phyloP scores from a whole-genome alignment of 331 rosid species.

The Acacia pycnantha region DNA sequence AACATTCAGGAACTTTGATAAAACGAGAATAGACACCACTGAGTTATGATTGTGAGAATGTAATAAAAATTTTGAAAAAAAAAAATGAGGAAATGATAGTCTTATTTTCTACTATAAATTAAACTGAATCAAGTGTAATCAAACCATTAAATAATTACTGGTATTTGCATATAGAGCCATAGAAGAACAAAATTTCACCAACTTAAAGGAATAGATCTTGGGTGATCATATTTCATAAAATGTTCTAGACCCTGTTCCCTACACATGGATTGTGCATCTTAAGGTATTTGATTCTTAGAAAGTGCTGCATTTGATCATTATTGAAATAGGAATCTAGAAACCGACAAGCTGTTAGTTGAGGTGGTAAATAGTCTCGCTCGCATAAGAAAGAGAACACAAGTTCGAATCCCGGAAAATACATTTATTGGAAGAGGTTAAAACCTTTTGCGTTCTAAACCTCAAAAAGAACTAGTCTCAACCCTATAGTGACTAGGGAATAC shows the following conservation, averaged over 20 bases:
- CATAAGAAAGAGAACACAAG: too few species aligned
- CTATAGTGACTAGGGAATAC: too few species aligned
- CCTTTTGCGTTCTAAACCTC: too few species aligned
- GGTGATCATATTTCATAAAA: background rate
- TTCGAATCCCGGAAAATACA: fast-evolving
- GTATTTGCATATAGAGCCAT: background rate
- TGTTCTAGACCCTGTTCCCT: background rate
- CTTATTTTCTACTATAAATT: background rate
- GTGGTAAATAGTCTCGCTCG: too few species aligned
- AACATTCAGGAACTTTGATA: background rate
- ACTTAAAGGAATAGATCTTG: background rate
- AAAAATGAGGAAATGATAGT: background rate
- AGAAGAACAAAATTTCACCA: slow-evolving; percentile 9
- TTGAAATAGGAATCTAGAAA: background rate
- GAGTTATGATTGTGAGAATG: background rate
- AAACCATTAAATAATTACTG: background rate
- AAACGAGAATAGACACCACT: background rate
- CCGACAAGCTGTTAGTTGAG: too few species aligned
- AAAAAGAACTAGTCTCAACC: too few species aligned
- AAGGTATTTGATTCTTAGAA: background rate
- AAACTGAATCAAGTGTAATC: background rate
- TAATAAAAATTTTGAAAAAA: too few species aligned
- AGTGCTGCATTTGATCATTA: background rate
- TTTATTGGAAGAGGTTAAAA: too few species aligned
- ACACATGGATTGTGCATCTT: background rate